Evolutionary conservation across 2,329 filamentous ascomycete genomes (phyloP).

Genomic region (Pestalotiopsis sp.): DNA sequence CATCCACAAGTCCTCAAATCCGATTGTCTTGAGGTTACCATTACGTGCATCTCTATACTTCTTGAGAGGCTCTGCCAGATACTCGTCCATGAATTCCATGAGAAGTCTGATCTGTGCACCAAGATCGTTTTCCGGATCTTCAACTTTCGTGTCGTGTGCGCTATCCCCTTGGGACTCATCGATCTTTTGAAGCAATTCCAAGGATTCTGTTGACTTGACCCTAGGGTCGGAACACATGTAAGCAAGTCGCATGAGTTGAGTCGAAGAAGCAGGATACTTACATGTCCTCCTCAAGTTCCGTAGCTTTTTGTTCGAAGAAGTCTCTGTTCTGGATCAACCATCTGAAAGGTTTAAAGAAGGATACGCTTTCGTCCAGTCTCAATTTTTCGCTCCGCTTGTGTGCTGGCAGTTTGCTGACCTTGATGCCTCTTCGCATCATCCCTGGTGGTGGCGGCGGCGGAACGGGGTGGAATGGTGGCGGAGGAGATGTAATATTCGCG

Average conservation of each 20-base stretch:
- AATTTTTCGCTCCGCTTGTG: background rate
- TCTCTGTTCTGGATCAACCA: conserved; percentile 2
- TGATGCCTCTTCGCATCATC: background rate
- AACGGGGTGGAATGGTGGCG: too few species aligned
- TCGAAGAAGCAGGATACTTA: background rate
- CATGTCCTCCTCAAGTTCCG: background rate
- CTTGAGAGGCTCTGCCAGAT: conserved; percentile 13
- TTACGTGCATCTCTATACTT: conserved; percentile 10
- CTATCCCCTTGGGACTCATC: background rate
- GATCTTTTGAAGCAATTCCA: background rate
- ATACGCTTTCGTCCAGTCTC: background rate
- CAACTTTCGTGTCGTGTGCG: background rate
- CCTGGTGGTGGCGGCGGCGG: background rate
- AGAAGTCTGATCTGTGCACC: conserved; percentile 1
- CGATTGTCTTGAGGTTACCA: conserved; percentile 11
- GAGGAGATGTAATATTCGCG: too few species aligned
- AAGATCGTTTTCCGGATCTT: background rate
- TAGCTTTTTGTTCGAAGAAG: background rate
- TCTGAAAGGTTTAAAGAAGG: background rate
- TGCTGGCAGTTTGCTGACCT: too few species aligned
- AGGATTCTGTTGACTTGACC: background rate
- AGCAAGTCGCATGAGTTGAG: background rate
- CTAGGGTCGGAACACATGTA: background rate
- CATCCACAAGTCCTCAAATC: conserved; percentile 30
- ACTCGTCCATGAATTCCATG: conserved; percentile 16